These are phyloP conservation scores for Akanthomyces dipterigenus DNA, from an alignment of 2,329 filamentous ascomycete species.

Conservation along the genomic window DNA sequence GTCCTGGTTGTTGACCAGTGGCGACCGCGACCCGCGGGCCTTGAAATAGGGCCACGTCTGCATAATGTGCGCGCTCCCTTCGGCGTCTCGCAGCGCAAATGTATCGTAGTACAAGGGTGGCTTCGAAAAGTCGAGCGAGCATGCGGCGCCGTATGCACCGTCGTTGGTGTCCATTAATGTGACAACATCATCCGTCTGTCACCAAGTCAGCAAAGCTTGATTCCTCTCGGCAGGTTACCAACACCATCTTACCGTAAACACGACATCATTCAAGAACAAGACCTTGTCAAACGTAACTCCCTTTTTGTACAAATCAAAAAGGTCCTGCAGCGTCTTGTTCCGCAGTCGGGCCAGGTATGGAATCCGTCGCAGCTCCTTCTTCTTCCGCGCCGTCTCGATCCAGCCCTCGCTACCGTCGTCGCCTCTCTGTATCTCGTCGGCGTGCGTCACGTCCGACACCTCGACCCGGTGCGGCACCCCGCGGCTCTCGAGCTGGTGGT, in stretches of 20 bases:
- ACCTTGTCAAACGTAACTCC: slow-evolving; percentile 52
- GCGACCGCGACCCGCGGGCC: slow-evolving; percentile 41
- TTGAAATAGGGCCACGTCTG: slow-evolving; percentile 55
- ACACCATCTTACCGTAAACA: slow-evolving; percentile 43
- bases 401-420: slow-evolving; percentile 47
- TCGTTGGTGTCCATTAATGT: slow-evolving; percentile 49
- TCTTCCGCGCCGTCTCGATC: slow-evolving; percentile 51
- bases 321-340: slow-evolving; percentile 55
- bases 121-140: slow-evolving; percentile 52
- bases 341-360: slow-evolving; percentile 60
- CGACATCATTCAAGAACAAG: slow-evolving; percentile 57
- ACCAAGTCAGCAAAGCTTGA: background rate
- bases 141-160: slow-evolving; percentile 55
- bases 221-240: background rate
- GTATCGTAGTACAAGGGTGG: slow-evolving; percentile 54
- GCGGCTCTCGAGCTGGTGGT: slow-evolving; percentile 42
- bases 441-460: slow-evolving; percentile 52
- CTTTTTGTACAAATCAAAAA: slow-evolving; percentile 42
- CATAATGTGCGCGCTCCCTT: slow-evolving; percentile 44
- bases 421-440: slow-evolving; percentile 44
- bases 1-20: slow-evolving; percentile 41
- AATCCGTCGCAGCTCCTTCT: slow-evolving; percentile 56
- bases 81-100: slow-evolving; percentile 51
- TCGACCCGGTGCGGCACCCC: slow-evolving; percentile 49
- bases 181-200: slow-evolving; percentile 47